Evolutionary conservation across 768 basidiomycete species (phyloP).

Genomic region (Naganishia vaughanmartiniae): DNA sequence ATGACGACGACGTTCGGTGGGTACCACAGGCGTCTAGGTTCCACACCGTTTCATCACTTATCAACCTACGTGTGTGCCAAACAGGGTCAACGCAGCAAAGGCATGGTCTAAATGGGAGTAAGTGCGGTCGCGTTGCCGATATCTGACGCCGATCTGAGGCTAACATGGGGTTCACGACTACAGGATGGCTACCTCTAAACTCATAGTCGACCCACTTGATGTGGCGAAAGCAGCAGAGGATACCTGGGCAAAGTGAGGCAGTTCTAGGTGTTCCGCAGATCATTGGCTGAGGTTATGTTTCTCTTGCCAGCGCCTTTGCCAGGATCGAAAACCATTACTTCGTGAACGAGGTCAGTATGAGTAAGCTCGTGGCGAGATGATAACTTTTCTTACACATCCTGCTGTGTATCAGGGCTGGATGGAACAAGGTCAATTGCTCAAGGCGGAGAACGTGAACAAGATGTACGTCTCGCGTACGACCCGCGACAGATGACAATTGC

Average conservation of each 20-base stretch:
- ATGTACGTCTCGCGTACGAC: conserved; percentile 59
- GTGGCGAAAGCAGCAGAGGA: conserved; percentile 69
- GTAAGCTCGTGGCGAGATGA: neutral
- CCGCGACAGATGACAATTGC: neutral
- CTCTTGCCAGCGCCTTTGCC: conserved; percentile 38
- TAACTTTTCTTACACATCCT: neutral
- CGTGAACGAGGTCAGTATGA: conserved; percentile 64
- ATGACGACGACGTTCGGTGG: conserved; percentile 60
- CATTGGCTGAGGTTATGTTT: neutral
- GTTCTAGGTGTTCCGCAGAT: neutral
- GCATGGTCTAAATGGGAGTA: conserved; percentile 92
- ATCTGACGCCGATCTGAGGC: neutral
- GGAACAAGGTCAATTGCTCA: conserved; percentile 81
- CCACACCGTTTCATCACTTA: neutral
- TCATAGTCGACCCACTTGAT: conserved; percentile 67
- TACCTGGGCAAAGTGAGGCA: conserved; percentile 28
- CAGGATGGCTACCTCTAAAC: conserved; percentile 71
- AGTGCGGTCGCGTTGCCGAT: conserved; percentile 48
- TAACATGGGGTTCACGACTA: neutral
- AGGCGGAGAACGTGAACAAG: conserved; percentile 78
- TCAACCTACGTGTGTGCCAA: neutral
- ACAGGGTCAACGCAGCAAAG: conserved; percentile 66
- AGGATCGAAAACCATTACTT: conserved; percentile 73
- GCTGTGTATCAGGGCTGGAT: conserved; percentile 63
- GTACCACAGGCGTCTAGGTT: neutral